A percentile compares a stretch with the other conserved stretches of the same genome.
These are phyloP conservation scores for Maudiozyma turicensis DNA, from an alignment of 805 yeast genomes.

Conservation along the genomic window DNA sequence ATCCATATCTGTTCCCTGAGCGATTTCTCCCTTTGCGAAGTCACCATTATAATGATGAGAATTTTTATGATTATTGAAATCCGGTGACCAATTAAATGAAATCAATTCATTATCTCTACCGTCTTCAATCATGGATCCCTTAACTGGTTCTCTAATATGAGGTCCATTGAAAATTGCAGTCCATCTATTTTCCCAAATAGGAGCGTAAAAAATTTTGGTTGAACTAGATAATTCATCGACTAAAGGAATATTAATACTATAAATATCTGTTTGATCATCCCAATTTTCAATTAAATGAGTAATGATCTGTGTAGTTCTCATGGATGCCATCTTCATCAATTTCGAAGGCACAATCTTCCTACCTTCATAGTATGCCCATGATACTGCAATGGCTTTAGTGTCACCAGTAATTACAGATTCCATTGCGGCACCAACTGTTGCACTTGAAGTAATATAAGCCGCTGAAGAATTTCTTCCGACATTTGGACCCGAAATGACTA, in stretches of 20 bases:
- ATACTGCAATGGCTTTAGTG: conserved; percentile 62
- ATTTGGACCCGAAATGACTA: conserved; percentile 91
- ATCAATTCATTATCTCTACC: conserved; percentile 35
- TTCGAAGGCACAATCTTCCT: conserved; percentile 36
- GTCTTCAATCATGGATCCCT: conserved; percentile 38
- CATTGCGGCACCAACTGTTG: conserved; percentile 95
- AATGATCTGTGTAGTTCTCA: conserved; percentile 54
- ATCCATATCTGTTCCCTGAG: conserved; percentile 45
- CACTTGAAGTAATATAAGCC: conserved; percentile 80
- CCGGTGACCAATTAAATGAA: conserved; percentile 75
- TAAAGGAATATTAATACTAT: conserved; percentile 78
- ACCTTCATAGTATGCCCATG: conserved; percentile 65
- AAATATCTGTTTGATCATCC: conserved; percentile 54
- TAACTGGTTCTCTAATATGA: conserved; percentile 3
- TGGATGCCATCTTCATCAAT: conserved; percentile 54
- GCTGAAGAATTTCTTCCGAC: conserved; percentile 90
- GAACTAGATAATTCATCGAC: conserved; percentile 38
- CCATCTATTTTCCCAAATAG: conserved; percentile 81
- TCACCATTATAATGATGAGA: conserved; percentile 21
- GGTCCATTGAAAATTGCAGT: conserved; percentile 43
- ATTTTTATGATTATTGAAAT: conserved; percentile 41
- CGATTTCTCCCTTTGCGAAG: neutral
- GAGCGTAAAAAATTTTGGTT: conserved; percentile 62
- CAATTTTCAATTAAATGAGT: conserved; percentile 51
- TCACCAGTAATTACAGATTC: conserved; percentile 71